Evolutionary conservation across 768 basidiomycete species (phyloP), one percentile per base, ranked within the genome.

Genomic region (Lactarius indigo): DNA sequence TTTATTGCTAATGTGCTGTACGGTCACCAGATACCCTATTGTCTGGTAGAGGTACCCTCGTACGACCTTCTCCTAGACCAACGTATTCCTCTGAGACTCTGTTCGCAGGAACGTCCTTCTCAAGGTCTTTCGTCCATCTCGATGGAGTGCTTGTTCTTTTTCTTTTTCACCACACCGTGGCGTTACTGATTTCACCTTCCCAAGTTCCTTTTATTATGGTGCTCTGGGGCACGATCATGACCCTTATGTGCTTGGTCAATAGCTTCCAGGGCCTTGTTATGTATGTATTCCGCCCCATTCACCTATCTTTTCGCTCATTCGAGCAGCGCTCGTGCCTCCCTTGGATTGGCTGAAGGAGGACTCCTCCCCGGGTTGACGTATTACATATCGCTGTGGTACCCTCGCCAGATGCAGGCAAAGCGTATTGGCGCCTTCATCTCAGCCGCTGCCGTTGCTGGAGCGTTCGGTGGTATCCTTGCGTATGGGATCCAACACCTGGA

Each of bases 351-450:
- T 37, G 83, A 84, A 70, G 81, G 79, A 52, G 84, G 85, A 10
- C 18, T 70, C 42, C 74, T 74, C 63, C 77, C 80, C 0, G 79
- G 78, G 0, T 74, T 81, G 61, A 78, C 76, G 2, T 83, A 81
- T 63, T 80, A 78, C 50, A 76, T 86, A 54, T 85, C 84, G 15
- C 74, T 85, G 58, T 88, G 87, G 87, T 85, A 90, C 72, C 80
- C 84, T 10, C 78, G 83, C 39, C 76, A 77, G 60, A 87, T 89
- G 71, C 82, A 86, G 50, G 85, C 84, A 20, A 76, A 75, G 71
- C 82, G 87, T 37, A 80, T 87, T 64, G 85, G 86, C 4, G 77
- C 87, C 52, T 89, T 89, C 78, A 87, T 87, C 73, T 82, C 83
- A 23, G 85, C 86, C 47, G 85, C 86, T 10, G 86, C 85, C 1